These are phyloP conservation scores for Prunus davidiana DNA, from an alignment of 306 rosid genomes.

Conservation along the genomic window DNA sequence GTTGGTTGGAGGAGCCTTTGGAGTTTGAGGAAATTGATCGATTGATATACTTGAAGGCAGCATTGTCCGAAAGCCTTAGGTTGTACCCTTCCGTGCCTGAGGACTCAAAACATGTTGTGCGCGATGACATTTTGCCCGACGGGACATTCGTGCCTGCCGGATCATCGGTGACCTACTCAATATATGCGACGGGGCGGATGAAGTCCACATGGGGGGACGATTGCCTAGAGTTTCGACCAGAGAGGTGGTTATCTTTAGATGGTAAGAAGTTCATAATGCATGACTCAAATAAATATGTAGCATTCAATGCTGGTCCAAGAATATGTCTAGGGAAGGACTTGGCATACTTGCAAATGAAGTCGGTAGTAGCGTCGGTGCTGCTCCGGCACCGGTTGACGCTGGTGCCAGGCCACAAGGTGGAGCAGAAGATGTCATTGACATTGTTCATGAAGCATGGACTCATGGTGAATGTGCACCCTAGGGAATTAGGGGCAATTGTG, in stretches of 20 bases:
- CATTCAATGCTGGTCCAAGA: slow-evolving; percentile 97
- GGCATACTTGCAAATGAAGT: slow-evolving; percentile 90
- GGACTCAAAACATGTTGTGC: slow-evolving; percentile 77
- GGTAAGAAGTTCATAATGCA: slow-evolving; percentile 55
- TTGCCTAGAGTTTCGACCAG: slow-evolving; percentile 72
- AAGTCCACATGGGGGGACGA: slow-evolving; percentile 85
- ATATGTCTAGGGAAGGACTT: slow-evolving; percentile 87
- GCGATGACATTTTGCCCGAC: slow-evolving; percentile 69
- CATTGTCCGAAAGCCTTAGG: slow-evolving; percentile 74
- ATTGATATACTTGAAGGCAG: slow-evolving; percentile 70
- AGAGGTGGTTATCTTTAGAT: slow-evolving; percentile 73
- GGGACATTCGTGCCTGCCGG: slow-evolving; percentile 87
- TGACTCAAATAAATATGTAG: slow-evolving; percentile 73
- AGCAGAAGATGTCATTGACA: slow-evolving; percentile 88
- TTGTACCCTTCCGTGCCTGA: slow-evolving; percentile 87
- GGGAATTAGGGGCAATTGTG: slow-evolving; percentile 57
- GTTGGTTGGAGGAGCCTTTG: slow-evolving; percentile 62
- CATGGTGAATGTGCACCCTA: slow-evolving; percentile 53
- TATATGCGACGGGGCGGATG: slow-evolving; percentile 76
- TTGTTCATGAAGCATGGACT: slow-evolving; percentile 92
- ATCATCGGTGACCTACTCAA: slow-evolving; percentile 76
- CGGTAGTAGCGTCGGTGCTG: slow-evolving; percentile 70
- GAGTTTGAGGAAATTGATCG: slow-evolving; percentile 79
- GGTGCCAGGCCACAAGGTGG: slow-evolving; percentile 69
- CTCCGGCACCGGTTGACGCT: slow-evolving; percentile 67